Evolutionary conservation across 208 protist species (phyloP).

Genomic region (Phytomonas francai): DNA sequence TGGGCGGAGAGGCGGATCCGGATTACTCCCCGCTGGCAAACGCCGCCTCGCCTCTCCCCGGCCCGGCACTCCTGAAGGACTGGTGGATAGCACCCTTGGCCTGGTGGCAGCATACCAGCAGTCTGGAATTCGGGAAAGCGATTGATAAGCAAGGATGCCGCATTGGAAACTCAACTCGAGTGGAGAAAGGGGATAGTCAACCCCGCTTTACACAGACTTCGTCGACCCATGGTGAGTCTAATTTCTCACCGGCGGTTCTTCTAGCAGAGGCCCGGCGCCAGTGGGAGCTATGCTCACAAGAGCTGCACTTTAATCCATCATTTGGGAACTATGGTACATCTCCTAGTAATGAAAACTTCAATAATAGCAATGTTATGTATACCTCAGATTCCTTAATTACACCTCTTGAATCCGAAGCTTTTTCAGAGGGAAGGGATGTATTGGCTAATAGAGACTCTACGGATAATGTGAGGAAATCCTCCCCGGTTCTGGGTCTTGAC

Average conservation of each 20-base stretch:
- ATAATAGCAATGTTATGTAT: not conserved
- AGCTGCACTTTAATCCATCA: not conserved
- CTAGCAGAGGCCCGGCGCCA: not conserved
- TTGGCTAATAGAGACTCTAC: not conserved
- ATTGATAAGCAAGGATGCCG: not conserved
- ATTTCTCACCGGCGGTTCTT: not conserved
- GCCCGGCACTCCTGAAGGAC: slow-evolving; percentile 7
- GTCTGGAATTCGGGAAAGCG: not conserved
- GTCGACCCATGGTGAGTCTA: not conserved
- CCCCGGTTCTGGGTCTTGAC: no score
- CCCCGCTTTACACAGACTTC: not conserved
- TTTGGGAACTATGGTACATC: not conserved
- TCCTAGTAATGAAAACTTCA: not conserved
- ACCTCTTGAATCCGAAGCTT: not conserved
- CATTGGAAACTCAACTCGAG: not conserved
- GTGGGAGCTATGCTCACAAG: not conserved
- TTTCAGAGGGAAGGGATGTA: not conserved
- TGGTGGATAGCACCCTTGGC: slow-evolving; percentile 57
- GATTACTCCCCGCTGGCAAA: slow-evolving; percentile 58
- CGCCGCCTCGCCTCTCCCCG: slow-evolving; percentile 20
- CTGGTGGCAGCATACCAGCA: not conserved
- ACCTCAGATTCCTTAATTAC: not conserved
- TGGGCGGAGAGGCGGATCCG: slow-evolving; percentile 31
- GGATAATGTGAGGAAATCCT: not conserved
- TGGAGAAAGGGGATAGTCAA: not conserved